phyloP scores from a whole-genome alignment of 1,139 yeast genomes.

The Hyphopichia khmerensis region DNA sequence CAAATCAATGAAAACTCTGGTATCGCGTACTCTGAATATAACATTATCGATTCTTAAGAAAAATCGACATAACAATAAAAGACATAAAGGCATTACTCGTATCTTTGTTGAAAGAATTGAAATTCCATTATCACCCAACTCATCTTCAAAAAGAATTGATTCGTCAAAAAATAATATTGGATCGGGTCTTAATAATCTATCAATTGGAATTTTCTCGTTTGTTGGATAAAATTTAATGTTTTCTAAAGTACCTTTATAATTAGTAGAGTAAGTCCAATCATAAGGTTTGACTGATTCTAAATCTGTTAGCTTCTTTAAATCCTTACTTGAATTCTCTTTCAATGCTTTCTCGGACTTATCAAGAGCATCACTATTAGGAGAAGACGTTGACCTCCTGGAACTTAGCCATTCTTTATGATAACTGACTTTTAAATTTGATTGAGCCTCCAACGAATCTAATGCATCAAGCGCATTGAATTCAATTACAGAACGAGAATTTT shows the following conservation, averaged over 20 bases:
- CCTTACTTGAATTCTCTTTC: constrained; percentile 27
- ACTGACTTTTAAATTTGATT: constrained; percentile 57
- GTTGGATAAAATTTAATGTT: constrained; percentile 22
- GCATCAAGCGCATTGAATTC: constrained; percentile 82
- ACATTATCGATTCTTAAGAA: constrained; percentile 91
- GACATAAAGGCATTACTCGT: constrained; percentile 83
- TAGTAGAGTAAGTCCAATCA: constrained; percentile 95
- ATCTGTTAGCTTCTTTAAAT: constrained; percentile 40
- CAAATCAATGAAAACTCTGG: constrained; percentile 80
- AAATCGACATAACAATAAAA: constrained; percentile 71
- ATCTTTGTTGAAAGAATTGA: constrained; percentile 74
- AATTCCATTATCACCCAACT: constrained; percentile 93
- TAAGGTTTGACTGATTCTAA: constrained; percentile 61
- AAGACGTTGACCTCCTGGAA: constrained; percentile 46
- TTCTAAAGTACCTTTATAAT: constrained; percentile 61
- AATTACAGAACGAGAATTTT: constrained; percentile 45
- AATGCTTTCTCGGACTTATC: constrained; percentile 29
- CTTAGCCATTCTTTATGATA: constrained; percentile 88
- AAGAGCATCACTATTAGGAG: constrained; percentile 15
- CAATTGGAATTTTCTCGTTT: constrained; percentile 57
- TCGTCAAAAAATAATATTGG: constrained; percentile 91
- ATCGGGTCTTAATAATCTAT: constrained; percentile 68
- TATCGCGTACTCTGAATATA: constrained; percentile 77
- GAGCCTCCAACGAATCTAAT: constrained; percentile 56
- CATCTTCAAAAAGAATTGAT: constrained; percentile 87